A percentile compares a stretch with the other conserved stretches of the same genome.
These are phyloP conservation scores for Acidiella bohemica DNA, from an alignment of 495 filamentous ascomycete species.

Conservation along the genomic window DNA sequence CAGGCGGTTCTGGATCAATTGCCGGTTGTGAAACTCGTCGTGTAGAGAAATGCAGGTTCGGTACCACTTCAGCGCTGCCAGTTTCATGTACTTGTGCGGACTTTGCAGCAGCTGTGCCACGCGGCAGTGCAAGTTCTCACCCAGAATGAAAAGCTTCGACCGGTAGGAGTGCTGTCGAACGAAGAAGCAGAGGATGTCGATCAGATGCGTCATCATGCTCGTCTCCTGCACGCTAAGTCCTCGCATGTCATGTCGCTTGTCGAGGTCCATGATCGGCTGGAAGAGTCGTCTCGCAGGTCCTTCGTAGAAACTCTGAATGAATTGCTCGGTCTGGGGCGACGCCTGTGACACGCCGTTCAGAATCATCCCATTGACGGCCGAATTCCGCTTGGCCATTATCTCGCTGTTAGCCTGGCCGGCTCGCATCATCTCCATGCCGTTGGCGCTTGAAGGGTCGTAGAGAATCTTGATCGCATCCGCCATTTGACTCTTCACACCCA, in stretches of 20 bases:
- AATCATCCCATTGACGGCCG: not conserved
- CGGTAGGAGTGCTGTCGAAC: constrained; percentile 76
- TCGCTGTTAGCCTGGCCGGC: constrained; percentile 43
- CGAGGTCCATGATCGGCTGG: constrained; percentile 69
- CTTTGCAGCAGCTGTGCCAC: constrained; percentile 72
- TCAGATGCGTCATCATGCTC: constrained; percentile 74
- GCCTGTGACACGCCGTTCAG: constrained; percentile 17
- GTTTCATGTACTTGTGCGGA: constrained; percentile 85
- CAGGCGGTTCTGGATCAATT: constrained; percentile 70
- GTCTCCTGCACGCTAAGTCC: constrained; percentile 65
- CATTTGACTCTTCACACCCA: constrained; percentile 91
- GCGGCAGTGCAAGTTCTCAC: constrained; percentile 62
- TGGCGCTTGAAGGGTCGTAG: constrained; percentile 59
- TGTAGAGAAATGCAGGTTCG: constrained; percentile 72
- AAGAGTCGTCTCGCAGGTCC: constrained; percentile 78
- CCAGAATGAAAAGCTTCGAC: constrained; percentile 77
- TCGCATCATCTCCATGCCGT: constrained; percentile 49
- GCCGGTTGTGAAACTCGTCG: constrained; percentile 83
- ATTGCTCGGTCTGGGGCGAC: constrained; percentile 64
- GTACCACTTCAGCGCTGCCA: constrained; percentile 89
- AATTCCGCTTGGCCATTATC: constrained; percentile 47
- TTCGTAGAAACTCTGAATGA: constrained; percentile 82
- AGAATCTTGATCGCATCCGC: constrained; percentile 92
- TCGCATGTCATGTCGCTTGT: constrained; percentile 46
- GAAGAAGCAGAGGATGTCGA: constrained; percentile 92